Conservation (phyloP, 1,139 yeast species). For the Hansenula lynferdii region DNA sequence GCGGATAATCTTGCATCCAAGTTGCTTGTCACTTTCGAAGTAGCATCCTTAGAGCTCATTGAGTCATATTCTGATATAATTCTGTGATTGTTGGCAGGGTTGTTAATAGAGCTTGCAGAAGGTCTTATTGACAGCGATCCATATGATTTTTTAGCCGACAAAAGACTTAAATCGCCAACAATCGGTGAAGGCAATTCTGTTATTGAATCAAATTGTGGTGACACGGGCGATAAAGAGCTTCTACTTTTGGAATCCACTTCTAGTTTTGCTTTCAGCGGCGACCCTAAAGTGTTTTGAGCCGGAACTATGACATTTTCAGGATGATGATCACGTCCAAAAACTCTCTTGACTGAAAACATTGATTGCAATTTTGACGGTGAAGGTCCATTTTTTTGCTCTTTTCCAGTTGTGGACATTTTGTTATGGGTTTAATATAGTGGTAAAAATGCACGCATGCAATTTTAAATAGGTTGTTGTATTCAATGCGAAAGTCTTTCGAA, state of each 20-base stretch:
- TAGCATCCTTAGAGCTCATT: constrained; percentile 6
- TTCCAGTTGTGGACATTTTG: not conserved
- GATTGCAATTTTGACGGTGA: not conserved
- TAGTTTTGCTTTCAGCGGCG: not conserved
- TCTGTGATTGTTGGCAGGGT: constrained; percentile 3
- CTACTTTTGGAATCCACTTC: not conserved
- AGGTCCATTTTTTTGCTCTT: not conserved
- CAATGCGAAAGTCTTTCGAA: too few relatives aligned
- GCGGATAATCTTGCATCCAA: constrained; percentile 6
- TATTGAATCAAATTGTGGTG: constrained; percentile 20
- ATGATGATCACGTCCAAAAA: not conserved
- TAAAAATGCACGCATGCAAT: too few relatives aligned
- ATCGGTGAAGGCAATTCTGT: constrained; percentile 23
- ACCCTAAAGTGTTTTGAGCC: not conserved
- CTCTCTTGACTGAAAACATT: not conserved
- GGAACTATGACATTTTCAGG: not conserved
- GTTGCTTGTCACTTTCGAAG: constrained; percentile 3
- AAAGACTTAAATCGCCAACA: constrained; percentile 4
- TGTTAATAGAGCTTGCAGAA: constrained; percentile 2
- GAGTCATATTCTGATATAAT: constrained; percentile 12
- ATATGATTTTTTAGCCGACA: constrained; percentile 8
- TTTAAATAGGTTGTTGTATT: too few relatives aligned
- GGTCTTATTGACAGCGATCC: constrained; percentile 18
- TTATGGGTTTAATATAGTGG: too few relatives aligned
- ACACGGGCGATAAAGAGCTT: constrained; percentile 9